Percentiles rank a stretch among this genome's conserved stretches.
These are phyloP conservation scores for Bryoglossum gracile DNA, from an alignment of 495 filamentous ascomycete species.

Conservation along the genomic window DNA sequence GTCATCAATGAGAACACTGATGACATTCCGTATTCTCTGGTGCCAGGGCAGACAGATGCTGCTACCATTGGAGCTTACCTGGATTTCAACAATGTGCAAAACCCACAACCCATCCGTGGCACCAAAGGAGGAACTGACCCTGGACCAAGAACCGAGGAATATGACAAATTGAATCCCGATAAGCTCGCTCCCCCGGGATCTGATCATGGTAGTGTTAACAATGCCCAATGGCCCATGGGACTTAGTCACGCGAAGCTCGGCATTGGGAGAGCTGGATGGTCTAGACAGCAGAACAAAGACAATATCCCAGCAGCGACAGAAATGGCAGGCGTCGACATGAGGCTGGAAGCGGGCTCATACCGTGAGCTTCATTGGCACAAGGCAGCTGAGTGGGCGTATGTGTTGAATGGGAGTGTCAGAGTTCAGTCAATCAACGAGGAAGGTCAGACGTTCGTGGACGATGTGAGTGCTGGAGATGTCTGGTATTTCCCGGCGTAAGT, in stretches of 20 bases:
- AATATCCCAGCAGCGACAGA: conserved; percentile 56
- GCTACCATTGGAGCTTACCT: conserved; percentile 52
- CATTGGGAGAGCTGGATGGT: conserved; percentile 53
- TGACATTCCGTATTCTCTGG: conserved; percentile 18
- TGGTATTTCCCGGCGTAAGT: conserved; percentile 57
- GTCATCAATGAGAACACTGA: conserved; percentile 16
- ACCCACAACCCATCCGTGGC: conserved; percentile 66
- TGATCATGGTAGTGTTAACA: conserved; percentile 53
- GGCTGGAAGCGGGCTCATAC: conserved; percentile 57
- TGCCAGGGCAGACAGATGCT: conserved; percentile 48
- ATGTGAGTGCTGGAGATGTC: conserved; percentile 58
- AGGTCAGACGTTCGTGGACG: conserved; percentile 58
- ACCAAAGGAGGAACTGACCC: conserved; percentile 50
- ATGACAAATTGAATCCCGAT: conserved; percentile 60
- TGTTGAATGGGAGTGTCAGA: conserved; percentile 58
- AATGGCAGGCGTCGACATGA: conserved; percentile 77
- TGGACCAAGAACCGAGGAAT: conserved; percentile 53
- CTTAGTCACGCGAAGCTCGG: conserved; percentile 58
- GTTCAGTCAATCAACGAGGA: conserved; percentile 55
- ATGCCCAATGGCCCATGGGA: conserved; percentile 68
- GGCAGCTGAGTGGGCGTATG: conserved; percentile 57
- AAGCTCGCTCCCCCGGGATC: conserved; percentile 59
- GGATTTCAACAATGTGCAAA: conserved; percentile 52
- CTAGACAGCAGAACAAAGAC: conserved; percentile 56
- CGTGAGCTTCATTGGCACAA: conserved; percentile 72